Base-by-base conservation (phyloP, 768 basidiomycete genomes). In the Asterophora parasitica region DNA sequence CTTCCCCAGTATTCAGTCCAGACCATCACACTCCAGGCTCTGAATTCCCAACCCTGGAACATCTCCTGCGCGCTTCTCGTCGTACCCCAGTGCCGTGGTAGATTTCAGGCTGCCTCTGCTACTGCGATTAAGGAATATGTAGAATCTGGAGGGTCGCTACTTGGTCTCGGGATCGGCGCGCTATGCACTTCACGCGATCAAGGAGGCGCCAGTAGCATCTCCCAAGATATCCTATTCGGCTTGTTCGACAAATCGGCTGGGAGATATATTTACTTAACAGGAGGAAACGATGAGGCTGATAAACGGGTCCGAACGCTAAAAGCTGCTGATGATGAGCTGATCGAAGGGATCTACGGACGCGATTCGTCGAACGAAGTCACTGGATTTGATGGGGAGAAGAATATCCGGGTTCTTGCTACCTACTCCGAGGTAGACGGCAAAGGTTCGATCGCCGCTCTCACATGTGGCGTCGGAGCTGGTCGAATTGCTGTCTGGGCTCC, bases 1-100 rank as follows among this genome's bases (percentile, higher is more conserved):
- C 59, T 74, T 11, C 84, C 90, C 0, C 76, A 83, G 61, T 94
- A 93, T 63, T 80, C 88, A 10, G 81, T 95, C 35, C 88, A 90
- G 50, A 64, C 79, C 12, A 73, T 92, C 42, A 69, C 81, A 0
- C 72, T 75, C 9, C 67, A 77, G 33, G 62, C 76, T 2, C 67
- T 97, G 4, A 65, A 72, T 1, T 68, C 74, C 0, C 83, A 85
- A 37, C 92, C 93, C 15, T 97, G 93, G 94, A 63, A 78, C 31
- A 59, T 69, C 5, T 74, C 77, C 8, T 94, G 91, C 60, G 83
- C 85, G 2, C 71, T 95, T 1, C 77, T 97, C 13, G 85, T 93
- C 42, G 68, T 95, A 48, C 81, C 88, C n/a, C 75, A 82, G 47
- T 77, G 77, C 40, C 67, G 75, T 26, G 71, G 72, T 50, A 75